Conservation (phyloP, 345 rosid genomes). For the Citrus cavaleriei region DNA sequence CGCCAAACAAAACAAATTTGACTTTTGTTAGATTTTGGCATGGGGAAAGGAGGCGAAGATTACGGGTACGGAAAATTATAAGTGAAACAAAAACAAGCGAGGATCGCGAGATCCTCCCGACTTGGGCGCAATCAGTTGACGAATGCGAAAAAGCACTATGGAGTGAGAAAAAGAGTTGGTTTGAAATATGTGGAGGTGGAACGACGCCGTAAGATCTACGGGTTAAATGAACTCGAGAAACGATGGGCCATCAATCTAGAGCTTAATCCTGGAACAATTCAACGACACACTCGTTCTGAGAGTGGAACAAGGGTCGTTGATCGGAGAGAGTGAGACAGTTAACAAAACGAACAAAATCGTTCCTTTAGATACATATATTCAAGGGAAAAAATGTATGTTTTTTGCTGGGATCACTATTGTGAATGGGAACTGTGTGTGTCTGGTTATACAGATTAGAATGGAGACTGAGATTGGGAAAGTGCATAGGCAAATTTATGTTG, state of each 20-base stretch:
- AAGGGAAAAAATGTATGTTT: no score
- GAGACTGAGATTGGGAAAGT: no score
- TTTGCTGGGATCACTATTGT: no score
- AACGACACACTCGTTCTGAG: conserved; percentile 48
- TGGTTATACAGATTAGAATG: no score
- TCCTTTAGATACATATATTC: no score
- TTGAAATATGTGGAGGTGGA: conserved; percentile 31
- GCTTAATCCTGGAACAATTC: conserved; percentile 52
- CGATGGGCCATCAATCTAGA: conserved; percentile 49
- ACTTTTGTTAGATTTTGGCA: not conserved
- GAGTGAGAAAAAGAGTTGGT: conserved; percentile 34
- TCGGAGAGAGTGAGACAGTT: no score
- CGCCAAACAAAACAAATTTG: not conserved
- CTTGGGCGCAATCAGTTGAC: conserved; percentile 43
- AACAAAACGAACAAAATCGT: no score
- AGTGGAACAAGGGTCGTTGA: no score
- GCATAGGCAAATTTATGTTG: no score
- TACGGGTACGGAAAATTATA: conserved; percentile 13
- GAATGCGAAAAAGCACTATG: conserved; percentile 44
- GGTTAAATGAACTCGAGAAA: conserved; percentile 60
- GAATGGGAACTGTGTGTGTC: no score
- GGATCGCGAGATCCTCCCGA: conserved; percentile 30
- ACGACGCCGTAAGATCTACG: conserved; percentile 36
- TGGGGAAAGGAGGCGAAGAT: conserved; percentile 58
- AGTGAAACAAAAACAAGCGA: not conserved